phyloP scores from a whole-genome alignment of 2,329 filamentous ascomycete genomes.

The Neonectria punicea region DNA sequence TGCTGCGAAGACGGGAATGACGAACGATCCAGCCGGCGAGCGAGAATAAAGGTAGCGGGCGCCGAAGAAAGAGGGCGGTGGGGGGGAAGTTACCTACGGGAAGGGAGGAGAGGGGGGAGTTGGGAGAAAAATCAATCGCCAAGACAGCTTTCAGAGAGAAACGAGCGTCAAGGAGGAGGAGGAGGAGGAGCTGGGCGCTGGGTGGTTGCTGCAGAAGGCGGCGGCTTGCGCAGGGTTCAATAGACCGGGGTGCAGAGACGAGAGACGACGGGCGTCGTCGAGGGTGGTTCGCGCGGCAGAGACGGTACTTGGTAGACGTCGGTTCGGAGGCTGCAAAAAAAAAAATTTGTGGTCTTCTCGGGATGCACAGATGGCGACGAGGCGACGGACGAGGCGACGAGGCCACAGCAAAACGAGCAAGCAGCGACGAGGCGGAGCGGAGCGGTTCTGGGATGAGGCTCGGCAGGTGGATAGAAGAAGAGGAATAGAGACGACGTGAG shows the following conservation, averaged over 20 bases:
- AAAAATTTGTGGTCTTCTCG: background rate
- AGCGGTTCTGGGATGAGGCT: slow-evolving; percentile 12
- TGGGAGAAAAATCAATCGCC: slow-evolving; percentile 31
- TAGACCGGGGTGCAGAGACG: slow-evolving; percentile 22
- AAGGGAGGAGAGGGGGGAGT: slow-evolving; percentile 26
- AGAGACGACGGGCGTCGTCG: background rate
- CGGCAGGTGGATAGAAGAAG: slow-evolving; percentile 12
- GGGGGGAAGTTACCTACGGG: slow-evolving; percentile 29
- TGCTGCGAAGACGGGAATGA: slow-evolving; percentile 27
- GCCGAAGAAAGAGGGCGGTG: slow-evolving; percentile 9
- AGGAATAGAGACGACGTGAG: background rate
- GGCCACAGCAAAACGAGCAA: background rate
- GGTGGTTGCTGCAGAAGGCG: slow-evolving; percentile 21
- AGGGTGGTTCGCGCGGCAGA: slow-evolving; percentile 2
- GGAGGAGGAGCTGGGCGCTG: slow-evolving; percentile 27
- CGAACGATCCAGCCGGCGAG: slow-evolving; percentile 20
- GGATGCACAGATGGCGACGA: background rate
- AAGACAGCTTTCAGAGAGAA: slow-evolving; percentile 38
- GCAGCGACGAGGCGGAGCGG: slow-evolving; percentile 4
- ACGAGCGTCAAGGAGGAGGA: slow-evolving; percentile 34
- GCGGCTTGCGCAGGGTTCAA: slow-evolving; percentile 23
- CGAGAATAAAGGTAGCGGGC: slow-evolving; percentile 13
- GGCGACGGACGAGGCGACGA: background rate
- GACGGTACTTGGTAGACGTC: background rate
- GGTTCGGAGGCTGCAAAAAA: slow-evolving; percentile 3